Evolutionary conservation across 192 early-diverging fungal species (phyloP).

Genomic region (Rhizophagus prolifer): DNA sequence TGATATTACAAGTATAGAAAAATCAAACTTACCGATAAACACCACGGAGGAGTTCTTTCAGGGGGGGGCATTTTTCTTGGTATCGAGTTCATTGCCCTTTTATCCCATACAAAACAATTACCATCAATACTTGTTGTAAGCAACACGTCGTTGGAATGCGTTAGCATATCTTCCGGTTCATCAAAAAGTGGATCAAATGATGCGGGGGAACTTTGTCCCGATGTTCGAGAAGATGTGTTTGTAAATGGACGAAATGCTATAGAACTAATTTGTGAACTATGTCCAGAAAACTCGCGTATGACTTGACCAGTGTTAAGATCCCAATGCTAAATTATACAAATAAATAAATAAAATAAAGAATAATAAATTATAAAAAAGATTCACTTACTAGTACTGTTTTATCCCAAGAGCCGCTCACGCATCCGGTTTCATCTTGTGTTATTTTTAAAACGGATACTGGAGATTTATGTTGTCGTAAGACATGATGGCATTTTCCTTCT

Average conservation of each 20-base stretch:
- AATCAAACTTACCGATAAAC: conserved; percentile 48
- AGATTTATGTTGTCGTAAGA: conserved; percentile 75
- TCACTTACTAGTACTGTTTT: conserved; percentile 68
- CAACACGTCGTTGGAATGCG: conserved; percentile 45
- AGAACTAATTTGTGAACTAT: conserved; percentile 81
- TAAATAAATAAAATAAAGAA: conserved; percentile 5
- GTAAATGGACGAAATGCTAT: conserved; percentile 66
- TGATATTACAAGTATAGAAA: too few species aligned
- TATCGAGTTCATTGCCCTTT: conserved; percentile 54
- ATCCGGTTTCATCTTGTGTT: conserved; percentile 74
- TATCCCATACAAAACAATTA: conserved; percentile 72
- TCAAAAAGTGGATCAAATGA: conserved; percentile 28
- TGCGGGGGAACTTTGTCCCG: conserved; percentile 8
- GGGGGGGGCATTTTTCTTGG: conserved; percentile 53
- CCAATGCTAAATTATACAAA: conserved; percentile 58
- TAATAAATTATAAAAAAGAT: conserved; percentile 9
- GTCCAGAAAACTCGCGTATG: conserved; percentile 68
- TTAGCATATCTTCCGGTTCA: conserved; percentile 31
- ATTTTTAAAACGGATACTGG: conserved; percentile 84
- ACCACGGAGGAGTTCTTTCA: conserved; percentile 74
- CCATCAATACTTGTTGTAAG: conserved; percentile 79
- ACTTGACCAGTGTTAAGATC: conserved; percentile 79
- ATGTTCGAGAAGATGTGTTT: conserved; percentile 4
- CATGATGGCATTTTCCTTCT: conserved; percentile 86
- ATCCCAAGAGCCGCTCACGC: conserved; percentile 97